Conservation (phyloP, 352 stramenopile species). For the Phytophthora agathidicida region DNA sequence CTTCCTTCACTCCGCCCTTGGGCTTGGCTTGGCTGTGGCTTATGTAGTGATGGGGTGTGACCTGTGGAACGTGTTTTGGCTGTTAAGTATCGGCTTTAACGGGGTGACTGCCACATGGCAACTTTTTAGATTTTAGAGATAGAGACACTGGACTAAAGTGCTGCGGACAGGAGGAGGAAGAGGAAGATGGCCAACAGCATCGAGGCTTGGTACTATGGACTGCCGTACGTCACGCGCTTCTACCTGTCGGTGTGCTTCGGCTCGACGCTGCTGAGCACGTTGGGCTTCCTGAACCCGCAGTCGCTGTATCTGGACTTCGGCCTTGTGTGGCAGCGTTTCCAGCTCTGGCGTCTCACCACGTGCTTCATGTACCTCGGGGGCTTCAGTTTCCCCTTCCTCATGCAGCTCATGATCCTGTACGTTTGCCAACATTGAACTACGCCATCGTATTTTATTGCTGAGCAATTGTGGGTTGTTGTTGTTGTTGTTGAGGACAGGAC, state of each 20-base stretch:
- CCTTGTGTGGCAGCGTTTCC: conserved; percentile 86
- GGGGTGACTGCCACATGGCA: conserved; percentile 9
- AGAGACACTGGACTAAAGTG: too few relatives aligned
- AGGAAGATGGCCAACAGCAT: conserved; percentile 78
- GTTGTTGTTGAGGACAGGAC: conserved; percentile 38
- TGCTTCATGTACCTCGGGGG: conserved; percentile 90
- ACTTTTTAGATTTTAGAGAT: background rate
- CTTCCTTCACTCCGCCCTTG: too few relatives aligned
- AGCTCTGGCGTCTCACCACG: conserved; percentile 89
- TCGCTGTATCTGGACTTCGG: conserved; percentile 89
- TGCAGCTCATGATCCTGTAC: conserved; percentile 92
- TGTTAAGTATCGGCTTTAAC: background rate
- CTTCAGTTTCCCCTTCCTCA: conserved; percentile 91
- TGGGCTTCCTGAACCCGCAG: conserved; percentile 82
- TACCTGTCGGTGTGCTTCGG: conserved; percentile 88
- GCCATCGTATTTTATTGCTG: background rate
- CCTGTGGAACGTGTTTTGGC: too few relatives aligned
- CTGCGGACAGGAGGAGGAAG: too few relatives aligned
- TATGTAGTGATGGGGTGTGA: too few relatives aligned
- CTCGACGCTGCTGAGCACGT: conserved; percentile 76
- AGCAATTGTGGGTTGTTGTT: conserved; percentile 9
- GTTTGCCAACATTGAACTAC: too few relatives aligned
- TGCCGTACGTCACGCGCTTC: conserved; percentile 87
- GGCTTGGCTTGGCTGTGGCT: too few relatives aligned
- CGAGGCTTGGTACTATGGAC: conserved; percentile 84